These are phyloP conservation scores for Acmispon strigosus DNA, from an alignment of 306 rosid genomes.

Conservation along the genomic window DNA sequence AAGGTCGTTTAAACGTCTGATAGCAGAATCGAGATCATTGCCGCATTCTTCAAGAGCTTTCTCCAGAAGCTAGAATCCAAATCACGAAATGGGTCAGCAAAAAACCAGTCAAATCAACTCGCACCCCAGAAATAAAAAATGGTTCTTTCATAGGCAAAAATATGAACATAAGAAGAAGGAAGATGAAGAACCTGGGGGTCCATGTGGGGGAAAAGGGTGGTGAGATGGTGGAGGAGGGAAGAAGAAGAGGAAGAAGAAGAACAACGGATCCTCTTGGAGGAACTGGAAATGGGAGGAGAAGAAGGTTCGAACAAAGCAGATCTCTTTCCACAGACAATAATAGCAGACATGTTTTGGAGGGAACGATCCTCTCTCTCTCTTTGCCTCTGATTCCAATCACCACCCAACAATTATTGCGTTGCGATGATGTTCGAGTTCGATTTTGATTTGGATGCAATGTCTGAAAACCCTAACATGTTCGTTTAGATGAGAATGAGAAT, in stretches of 20 bases:
- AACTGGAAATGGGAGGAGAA: constrained; percentile 39
- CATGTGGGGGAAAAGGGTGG: constrained; percentile 63
- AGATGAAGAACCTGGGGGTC: constrained; percentile 48
- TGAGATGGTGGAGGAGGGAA: constrained; percentile 46
- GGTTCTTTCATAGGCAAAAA: background rate
- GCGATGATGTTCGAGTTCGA: no score
- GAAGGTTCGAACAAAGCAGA: constrained; percentile 68
- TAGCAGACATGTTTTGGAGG: constrained; percentile 84
- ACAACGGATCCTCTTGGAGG: constrained; percentile 59
- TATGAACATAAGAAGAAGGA: no score
- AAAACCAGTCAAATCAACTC: background rate
- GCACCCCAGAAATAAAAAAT: no score
- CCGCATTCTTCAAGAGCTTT: constrained; percentile 70
- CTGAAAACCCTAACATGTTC: no score
- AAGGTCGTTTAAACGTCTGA: constrained; percentile 61
- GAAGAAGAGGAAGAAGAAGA: constrained; percentile 54
- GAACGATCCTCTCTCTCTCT: constrained; percentile 33
- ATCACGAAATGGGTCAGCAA: background rate
- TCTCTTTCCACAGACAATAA: constrained; percentile 91
- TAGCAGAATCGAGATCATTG: constrained; percentile 72
- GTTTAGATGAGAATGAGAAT: no score
- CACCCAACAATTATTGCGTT: background rate
- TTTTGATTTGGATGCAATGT: no score
- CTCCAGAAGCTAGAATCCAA: constrained; percentile 49
- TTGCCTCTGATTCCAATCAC: constrained; percentile 24